These are phyloP conservation scores for Comarum palustre DNA, from an alignment of 306 rosid species.

Conservation along the genomic window DNA sequence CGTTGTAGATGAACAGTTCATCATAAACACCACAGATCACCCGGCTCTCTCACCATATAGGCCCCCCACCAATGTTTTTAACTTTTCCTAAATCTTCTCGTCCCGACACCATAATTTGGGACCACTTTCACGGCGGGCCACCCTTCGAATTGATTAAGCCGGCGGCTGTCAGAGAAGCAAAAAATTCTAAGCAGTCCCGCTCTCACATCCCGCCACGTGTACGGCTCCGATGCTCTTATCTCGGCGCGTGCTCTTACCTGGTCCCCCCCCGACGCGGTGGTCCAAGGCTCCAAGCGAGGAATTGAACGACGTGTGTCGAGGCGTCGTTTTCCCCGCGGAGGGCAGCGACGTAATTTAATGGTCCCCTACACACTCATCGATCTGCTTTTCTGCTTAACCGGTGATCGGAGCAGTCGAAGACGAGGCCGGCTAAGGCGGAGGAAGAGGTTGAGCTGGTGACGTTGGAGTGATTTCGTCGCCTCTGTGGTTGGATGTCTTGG, in stretches of 20 bases:
- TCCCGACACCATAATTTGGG: slow-evolving; percentile 23
- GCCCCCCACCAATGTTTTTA: neutral
- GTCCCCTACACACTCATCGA: slow-evolving; percentile 34
- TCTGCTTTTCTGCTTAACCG: neutral
- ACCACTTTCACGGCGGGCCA: slow-evolving; percentile 22
- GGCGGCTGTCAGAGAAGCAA: slow-evolving; percentile 64
- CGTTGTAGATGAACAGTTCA: neutral
- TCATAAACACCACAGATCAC: slow-evolving; percentile 6
- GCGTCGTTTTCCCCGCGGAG: slow-evolving; percentile 42
- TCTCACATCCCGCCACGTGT: slow-evolving; percentile 31
- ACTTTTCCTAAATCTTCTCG: neutral
- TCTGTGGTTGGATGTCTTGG: neutral
- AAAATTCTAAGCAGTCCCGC: slow-evolving; percentile 43
- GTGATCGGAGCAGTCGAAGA: neutral
- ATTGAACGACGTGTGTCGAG: slow-evolving; percentile 39
- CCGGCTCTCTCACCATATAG: neutral
- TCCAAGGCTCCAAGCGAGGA: slow-evolving; percentile 57
- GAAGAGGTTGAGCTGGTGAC: neutral
- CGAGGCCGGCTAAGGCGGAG: neutral
- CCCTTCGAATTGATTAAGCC: slow-evolving; percentile 50
- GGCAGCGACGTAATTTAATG: slow-evolving; percentile 35
- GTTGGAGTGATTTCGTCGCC: neutral
- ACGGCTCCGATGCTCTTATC: slow-evolving; percentile 14
- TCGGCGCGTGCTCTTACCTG: slow-evolving; percentile 42
- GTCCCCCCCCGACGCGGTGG: slow-evolving; percentile 53